Percentiles rank a stretch among this genome's conserved stretches.
Conservation (phyloP, 345 rosid genomes). For the Raphanus sativus region DNA sequence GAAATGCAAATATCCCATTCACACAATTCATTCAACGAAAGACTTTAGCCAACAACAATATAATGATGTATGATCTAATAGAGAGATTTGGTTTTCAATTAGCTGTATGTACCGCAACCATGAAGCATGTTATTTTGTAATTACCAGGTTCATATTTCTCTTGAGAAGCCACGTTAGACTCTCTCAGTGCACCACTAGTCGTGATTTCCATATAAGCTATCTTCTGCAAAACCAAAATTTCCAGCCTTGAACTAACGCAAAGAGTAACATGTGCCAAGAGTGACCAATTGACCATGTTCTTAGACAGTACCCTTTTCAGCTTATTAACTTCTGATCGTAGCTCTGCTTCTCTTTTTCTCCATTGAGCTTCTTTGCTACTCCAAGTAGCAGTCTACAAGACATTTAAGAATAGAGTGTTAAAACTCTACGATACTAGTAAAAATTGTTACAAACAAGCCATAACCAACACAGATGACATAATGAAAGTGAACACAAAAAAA, state of each 20-base stretch:
- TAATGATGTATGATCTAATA: background rate
- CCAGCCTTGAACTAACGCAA: slow-evolving; percentile 1
- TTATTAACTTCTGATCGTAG: slow-evolving; percentile 44
- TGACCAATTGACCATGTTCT: background rate
- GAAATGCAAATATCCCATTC: background rate
- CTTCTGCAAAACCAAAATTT: slow-evolving; percentile 24
- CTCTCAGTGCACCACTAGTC: background rate
- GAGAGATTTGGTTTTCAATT: slow-evolving; percentile 4
- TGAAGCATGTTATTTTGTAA: slow-evolving; percentile 1
- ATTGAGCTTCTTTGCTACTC: slow-evolving; percentile 51
- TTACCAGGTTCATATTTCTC: slow-evolving; percentile 20
- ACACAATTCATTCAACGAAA: background rate
- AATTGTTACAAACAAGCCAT: background rate
- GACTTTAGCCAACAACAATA: background rate
- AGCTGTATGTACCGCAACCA: background rate
- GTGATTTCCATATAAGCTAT: slow-evolving; percentile 22
- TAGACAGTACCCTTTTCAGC: slow-evolving; percentile 50
- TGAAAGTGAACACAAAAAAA: background rate
- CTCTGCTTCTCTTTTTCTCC: slow-evolving; percentile 54
- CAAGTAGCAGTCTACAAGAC: slow-evolving; percentile 44
- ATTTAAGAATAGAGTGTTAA: slow-evolving; percentile 4
- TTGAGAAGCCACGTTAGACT: slow-evolving; percentile 13
- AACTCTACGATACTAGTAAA: background rate
- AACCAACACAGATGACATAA: background rate
- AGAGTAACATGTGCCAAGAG: background rate